Conservation (phyloP, 1,284 basidiomycete genomes). For the Boletus subluridellus region DNA sequence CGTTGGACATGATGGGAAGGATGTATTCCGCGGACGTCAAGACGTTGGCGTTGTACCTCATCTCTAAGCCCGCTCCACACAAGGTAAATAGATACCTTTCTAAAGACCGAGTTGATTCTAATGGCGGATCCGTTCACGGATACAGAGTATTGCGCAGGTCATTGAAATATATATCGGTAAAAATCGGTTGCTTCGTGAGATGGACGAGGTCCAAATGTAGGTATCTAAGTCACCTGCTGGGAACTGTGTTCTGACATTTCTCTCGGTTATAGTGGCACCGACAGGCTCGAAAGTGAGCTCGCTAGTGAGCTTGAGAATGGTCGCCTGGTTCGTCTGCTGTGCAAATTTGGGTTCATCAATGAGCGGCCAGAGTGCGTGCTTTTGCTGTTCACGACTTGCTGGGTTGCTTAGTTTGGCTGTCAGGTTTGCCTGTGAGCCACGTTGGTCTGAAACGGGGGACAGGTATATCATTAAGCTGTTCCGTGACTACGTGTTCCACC, state of each 20-base stretch:
- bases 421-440: slow-evolving; percentile 90
- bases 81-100: slow-evolving; percentile 41
- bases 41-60: slow-evolving; percentile 74
- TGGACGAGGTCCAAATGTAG: slow-evolving; percentile 80
- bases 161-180: slow-evolving; percentile 70
- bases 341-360: slow-evolving; percentile 98
- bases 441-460: slow-evolving; percentile 98
- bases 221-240: slow-evolving; percentile 22
- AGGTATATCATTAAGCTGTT: slow-evolving; percentile 98
- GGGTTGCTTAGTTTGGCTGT: slow-evolving; percentile 4
- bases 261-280: slow-evolving; percentile 56
- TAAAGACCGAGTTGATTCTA: neutral
- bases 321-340: slow-evolving; percentile 84
- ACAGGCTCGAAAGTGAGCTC: slow-evolving; percentile 82
- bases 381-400: neutral
- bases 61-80: slow-evolving; percentile 66
- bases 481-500: slow-evolving; percentile 98
- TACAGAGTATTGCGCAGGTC: slow-evolving; percentile 74
- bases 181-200: slow-evolving; percentile 68
- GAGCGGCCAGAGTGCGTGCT: slow-evolving; percentile 88
- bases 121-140: neutral
- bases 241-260: slow-evolving; percentile 1
- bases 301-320: slow-evolving; percentile 95
- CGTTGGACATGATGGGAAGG: slow-evolving; percentile 73
- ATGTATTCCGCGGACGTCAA: slow-evolving; percentile 82